Conservation (phyloP, 2,329 filamentous ascomycete genomes). For the Passalora sequoiae region DNA sequence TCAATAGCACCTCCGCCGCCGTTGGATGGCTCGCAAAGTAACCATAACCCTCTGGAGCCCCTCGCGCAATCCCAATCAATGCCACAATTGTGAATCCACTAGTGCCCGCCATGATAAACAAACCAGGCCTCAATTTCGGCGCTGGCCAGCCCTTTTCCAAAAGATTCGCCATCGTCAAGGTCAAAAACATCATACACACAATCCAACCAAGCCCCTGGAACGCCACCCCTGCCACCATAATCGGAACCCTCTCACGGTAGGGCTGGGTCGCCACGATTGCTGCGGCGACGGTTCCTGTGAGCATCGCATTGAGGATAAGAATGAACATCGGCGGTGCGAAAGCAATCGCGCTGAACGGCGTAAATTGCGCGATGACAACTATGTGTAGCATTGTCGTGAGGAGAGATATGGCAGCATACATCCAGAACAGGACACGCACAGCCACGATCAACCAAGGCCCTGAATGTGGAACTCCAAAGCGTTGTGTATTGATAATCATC, state of each 20-base stretch:
- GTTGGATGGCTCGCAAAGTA: constrained; percentile 26
- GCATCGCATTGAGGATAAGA: constrained; percentile 20
- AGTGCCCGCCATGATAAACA: constrained; percentile 51
- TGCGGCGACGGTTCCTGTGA: constrained; percentile 21
- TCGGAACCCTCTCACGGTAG: constrained; percentile 33
- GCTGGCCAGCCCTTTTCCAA: constrained; percentile 42
- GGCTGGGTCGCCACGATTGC: constrained; percentile 29
- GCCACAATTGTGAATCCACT: constrained; percentile 25
- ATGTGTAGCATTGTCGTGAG: constrained; percentile 13
- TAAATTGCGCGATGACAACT: constrained; percentile 9
- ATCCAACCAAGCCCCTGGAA: constrained; percentile 46
- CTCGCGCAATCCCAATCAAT: constrained; percentile 24
- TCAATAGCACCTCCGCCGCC: constrained; percentile 21
- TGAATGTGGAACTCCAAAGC: constrained; percentile 57
- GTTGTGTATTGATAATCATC: constrained; percentile 61
- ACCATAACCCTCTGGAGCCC: constrained; percentile 19
- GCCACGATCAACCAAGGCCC: constrained; percentile 53
- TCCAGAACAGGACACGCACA: constrained; percentile 64
- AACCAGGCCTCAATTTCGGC: constrained; percentile 38
- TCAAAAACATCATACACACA: constrained; percentile 37
- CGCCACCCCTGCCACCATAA: constrained; percentile 42
- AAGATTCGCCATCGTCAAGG: constrained; percentile 39
- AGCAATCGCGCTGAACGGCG: constrained; percentile 11
- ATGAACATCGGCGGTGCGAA: constrained; percentile 19
- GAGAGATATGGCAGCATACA: constrained; percentile 43